Conservation (phyloP, 495 filamentous ascomycete species). For the Penicillium ochrochloron region DNA sequence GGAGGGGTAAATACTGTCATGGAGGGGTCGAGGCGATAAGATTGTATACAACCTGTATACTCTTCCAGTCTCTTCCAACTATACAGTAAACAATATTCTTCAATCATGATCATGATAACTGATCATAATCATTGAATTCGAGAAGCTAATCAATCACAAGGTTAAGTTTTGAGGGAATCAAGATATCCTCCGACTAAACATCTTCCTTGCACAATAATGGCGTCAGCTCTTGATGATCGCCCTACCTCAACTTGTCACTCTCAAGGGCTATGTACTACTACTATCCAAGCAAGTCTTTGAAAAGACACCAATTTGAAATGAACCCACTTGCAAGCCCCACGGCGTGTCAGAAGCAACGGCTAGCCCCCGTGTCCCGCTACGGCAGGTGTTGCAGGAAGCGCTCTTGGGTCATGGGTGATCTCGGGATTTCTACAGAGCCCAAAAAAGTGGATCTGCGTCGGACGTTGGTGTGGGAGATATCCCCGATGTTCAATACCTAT, state of each 20-base stretch:
- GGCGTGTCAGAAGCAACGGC: slow-evolving; percentile 7
- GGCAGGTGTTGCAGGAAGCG: not conserved
- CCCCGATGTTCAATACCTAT: not conserved
- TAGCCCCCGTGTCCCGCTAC: not conserved
- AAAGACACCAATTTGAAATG: not conserved
- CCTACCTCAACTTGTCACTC: not conserved
- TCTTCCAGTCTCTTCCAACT: not conserved
- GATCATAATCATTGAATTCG: not conserved
- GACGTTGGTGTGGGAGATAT: not conserved
- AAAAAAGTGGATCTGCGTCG: not conserved
- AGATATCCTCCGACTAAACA: not conserved
- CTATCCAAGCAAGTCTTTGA: not conserved
- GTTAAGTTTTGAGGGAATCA: not conserved
- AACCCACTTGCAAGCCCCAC: not conserved
- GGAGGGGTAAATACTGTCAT: not conserved
- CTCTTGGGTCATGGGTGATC: not conserved
- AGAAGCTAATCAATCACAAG: not conserved
- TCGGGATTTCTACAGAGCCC: not conserved
- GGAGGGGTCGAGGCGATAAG: slow-evolving; percentile 3
- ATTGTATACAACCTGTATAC: not conserved
- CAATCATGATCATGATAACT: too few species aligned
- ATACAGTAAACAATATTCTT: not conserved
- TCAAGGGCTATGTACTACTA: not conserved
- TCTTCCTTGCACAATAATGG: not conserved
- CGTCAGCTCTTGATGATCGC: not conserved